Percentiles rank a stretch among this genome's conserved stretches.
Conservation (phyloP, 140 eudicot species). For the Senecio squalidus region DNA sequence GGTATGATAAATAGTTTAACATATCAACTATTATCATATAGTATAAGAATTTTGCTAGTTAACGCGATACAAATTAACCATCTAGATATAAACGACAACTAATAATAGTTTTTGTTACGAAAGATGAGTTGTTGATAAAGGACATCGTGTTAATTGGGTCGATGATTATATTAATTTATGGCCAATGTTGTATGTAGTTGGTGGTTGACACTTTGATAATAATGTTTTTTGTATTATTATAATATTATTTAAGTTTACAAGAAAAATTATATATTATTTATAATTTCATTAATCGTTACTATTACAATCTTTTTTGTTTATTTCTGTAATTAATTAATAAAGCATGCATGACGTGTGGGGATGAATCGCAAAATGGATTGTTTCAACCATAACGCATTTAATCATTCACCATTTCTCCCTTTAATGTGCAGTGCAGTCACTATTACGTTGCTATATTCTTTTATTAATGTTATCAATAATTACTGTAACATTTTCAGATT, state of each 20-base stretch:
- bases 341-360: background rate
- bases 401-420: background rate
- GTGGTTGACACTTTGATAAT: constrained; percentile 14
- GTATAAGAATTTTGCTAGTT: no score
- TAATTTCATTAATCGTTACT: no score
- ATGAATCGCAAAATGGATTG: constrained; percentile 17
- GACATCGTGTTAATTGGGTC: background rate
- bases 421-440: background rate
- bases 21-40: no score
- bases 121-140: background rate
- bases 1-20: background rate
- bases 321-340: background rate
- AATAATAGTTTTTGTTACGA: background rate
- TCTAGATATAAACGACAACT: no score
- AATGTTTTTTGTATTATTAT: background rate
- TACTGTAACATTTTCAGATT: background rate
- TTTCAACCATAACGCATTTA: background rate
- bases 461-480: background rate
- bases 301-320: background rate
- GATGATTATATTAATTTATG: background rate
- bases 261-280: no score
- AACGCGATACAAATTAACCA: no score
- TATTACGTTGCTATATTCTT: background rate
- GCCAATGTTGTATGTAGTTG: constrained; percentile 2
- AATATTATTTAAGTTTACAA: background rate